A percentile compares a stretch with the other conserved stretches of the same genome.
phyloP scores from a whole-genome alignment of 768 basidiomycete species.

The Gymnopilus dilepis region DNA sequence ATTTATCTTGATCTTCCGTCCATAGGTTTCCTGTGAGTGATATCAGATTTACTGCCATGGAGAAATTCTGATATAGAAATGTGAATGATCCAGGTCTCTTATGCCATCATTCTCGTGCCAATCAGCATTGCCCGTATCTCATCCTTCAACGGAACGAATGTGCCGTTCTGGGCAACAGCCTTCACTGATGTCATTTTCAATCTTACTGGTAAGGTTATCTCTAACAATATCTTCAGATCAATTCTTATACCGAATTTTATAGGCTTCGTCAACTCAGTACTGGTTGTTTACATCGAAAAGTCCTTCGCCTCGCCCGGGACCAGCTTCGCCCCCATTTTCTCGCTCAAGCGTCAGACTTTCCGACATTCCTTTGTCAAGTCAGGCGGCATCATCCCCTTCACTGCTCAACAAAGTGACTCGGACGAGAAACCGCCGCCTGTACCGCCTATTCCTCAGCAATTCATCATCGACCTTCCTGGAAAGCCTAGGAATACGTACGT shows the following conservation, averaged over 20 bases:
- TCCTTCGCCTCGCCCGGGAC: conserved; percentile 8
- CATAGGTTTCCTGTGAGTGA: conserved; percentile 21
- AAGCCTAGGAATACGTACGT: conserved; percentile 21
- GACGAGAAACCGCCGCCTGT: not conserved
- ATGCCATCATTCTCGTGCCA: conserved; percentile 33
- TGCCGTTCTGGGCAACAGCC: conserved; percentile 31
- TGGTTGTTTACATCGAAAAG: conserved; percentile 18
- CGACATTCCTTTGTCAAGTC: conserved; percentile 8
- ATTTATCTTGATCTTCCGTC: not conserved
- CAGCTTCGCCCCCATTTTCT: conserved; percentile 11
- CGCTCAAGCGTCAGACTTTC: not conserved
- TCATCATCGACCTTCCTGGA: conserved; percentile 17
- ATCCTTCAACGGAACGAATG: conserved; percentile 29
- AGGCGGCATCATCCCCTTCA: conserved; percentile 6
- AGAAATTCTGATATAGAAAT: not conserved
- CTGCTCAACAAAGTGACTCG: not conserved
- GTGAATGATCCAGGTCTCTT: conserved; percentile 26
- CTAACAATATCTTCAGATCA: not conserved
- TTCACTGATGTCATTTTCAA: conserved; percentile 33
- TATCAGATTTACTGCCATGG: not conserved
- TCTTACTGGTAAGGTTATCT: conserved; percentile 30
- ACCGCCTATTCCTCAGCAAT: not conserved
- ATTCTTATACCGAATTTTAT: not conserved
- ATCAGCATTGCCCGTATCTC: conserved; percentile 35
- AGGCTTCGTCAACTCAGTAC: conserved; percentile 26